Conservation (phyloP, 169 alveolate species). For the Theileria parva region DNA sequence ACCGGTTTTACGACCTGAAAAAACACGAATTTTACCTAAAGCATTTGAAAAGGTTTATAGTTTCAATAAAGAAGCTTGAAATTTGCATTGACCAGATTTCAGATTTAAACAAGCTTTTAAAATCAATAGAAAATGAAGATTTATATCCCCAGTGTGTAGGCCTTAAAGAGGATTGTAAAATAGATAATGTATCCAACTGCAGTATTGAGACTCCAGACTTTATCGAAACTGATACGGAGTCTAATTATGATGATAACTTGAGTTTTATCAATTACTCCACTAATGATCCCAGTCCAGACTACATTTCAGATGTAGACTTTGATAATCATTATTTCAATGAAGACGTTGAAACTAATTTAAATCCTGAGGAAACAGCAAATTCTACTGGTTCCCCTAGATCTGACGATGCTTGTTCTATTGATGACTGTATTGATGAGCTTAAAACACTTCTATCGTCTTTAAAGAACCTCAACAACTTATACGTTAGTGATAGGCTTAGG, state of each 20-base stretch:
- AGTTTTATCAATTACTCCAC: not conserved
- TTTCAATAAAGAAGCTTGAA: constrained; percentile 3
- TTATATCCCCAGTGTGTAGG: not conserved
- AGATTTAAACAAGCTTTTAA: not conserved
- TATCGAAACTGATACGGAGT: constrained; percentile 6
- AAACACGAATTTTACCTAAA: constrained; percentile 3
- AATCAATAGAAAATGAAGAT: not conserved
- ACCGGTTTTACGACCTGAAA: constrained; percentile 22
- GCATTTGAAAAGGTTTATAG: constrained; percentile 15
- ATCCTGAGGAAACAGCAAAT: not conserved
- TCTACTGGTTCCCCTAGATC: not conserved
- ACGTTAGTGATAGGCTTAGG: constrained; percentile 19
- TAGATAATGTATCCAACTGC: not conserved
- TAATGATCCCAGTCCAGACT: not conserved
- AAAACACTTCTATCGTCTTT: not conserved
- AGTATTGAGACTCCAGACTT: constrained; percentile 7
- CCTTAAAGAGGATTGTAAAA: not conserved
- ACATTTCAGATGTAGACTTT: not conserved
- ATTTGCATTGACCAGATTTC: constrained; percentile 29
- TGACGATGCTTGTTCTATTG: not conserved
- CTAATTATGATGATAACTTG: not conserved
- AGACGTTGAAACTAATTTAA: not conserved
- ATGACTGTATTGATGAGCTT: constrained; percentile 2
- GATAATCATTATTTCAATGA: not conserved
- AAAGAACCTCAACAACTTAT: not conserved